Base-by-base conservation (phyloP, 2,329 filamentous ascomycete genomes). In the Cryphonectria carpinicola region DNA sequence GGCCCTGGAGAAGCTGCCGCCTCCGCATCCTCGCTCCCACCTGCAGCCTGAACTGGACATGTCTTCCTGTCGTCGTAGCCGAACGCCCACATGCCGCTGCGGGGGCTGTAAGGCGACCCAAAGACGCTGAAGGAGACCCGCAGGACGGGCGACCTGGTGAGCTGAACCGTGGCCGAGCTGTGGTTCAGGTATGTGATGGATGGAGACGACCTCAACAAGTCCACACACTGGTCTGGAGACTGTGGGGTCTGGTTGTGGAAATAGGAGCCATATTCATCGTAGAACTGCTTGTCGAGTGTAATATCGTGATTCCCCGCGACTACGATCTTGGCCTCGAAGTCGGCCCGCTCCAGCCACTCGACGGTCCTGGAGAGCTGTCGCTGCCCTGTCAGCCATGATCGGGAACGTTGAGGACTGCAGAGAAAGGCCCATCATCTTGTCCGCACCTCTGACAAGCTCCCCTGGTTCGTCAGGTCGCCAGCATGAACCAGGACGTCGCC, bases 401-500 rank as follows among this genome's bases (percentile, higher is more conserved):
- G 28, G 14, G 11, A n/a, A n/a, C 61, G 22, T 64, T 46, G 39
- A 28, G n/a, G 25, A 8, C 14, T 17, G 41, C n/a, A 43, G 37
- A 17, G 19, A 25, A n/a, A 39, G 37, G 37, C 3, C 3, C 37
- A n/a, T 19, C 25, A 25, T 64, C n/a, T 11, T 28, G 17, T n/a
- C 4, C 63, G 43, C n/a, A 65, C 85, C 80, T 90, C 88, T 8
- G 82, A 82, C 73, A 83, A 82, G 73, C 82, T 90, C 22, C 92
- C 92, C 77, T 92, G 89, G 77, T 93, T 94, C 4, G 92, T 93
- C 74, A 95, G 80, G 77, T 95, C 92, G 8, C 92, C 92, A 1
- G 92, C 92, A 77, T 94, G 92, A 65, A 94, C 89, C 46, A 95
- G 83, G 11, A 95, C 87, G 77, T 95, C 91, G 56, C 92, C 92